These are phyloP conservation scores for Penicillium fuscoglaucum DNA, from an alignment of 2,329 filamentous ascomycete genomes.

Conservation along the genomic window DNA sequence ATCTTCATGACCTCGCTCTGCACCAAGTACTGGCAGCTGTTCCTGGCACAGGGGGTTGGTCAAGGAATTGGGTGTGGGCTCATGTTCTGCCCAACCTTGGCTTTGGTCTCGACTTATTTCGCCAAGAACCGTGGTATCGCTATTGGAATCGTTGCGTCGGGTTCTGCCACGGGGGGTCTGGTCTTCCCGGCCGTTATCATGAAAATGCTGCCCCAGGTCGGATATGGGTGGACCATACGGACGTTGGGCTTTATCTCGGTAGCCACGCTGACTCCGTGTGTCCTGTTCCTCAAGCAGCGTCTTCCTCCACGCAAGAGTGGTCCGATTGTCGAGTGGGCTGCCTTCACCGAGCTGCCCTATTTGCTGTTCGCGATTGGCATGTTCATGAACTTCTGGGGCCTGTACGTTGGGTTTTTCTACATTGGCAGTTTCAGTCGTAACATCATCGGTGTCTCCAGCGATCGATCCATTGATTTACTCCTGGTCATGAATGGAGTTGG, in stretches of 20 bases:
- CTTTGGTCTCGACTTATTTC: constrained; percentile 63
- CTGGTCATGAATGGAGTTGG: constrained; percentile 66
- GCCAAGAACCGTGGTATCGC: constrained; percentile 59
- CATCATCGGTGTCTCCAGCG: constrained; percentile 43
- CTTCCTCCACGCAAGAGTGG: constrained; percentile 53
- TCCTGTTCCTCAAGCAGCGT: constrained; percentile 51
- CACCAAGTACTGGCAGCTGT: constrained; percentile 52
- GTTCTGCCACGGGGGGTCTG: constrained; percentile 62
- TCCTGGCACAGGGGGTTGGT: constrained; percentile 56
- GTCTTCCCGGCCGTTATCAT: constrained; percentile 62
- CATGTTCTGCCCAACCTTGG: constrained; percentile 55
- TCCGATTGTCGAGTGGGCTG: constrained; percentile 52
- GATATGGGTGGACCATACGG: constrained; percentile 66
- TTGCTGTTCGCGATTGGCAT: constrained; percentile 44
- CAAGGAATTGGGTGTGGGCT: constrained; percentile 58
- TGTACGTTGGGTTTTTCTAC: constrained; percentile 58
- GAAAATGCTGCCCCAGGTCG: constrained; percentile 59
- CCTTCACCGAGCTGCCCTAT: constrained; percentile 55
- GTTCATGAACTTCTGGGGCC: constrained; percentile 52
- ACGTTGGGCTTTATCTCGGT: constrained; percentile 62
- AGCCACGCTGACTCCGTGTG: constrained; percentile 42
- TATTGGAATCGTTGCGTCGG: constrained; percentile 60
- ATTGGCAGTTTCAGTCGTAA: constrained; percentile 44
- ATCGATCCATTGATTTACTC: constrained; percentile 59
- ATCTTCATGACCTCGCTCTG: constrained; percentile 55